Base-by-base conservation (phyloP, 805 yeast species). In the Teunomyces atbi region DNA sequence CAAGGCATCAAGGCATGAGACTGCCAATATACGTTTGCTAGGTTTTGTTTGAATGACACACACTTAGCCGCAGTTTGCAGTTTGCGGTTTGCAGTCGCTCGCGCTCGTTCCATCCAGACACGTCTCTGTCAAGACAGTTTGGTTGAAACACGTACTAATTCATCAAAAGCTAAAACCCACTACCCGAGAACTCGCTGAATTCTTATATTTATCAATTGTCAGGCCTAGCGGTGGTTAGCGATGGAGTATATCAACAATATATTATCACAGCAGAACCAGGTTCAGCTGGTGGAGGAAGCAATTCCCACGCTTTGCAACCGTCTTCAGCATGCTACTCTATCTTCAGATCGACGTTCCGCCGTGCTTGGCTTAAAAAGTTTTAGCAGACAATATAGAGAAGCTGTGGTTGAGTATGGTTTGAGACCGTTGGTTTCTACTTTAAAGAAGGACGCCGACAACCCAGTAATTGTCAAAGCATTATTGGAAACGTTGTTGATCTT, bases 311-410 rank as follows among this genome's bases (percentile, higher is more conserved):
- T 94, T 37, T 88, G 96, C 55, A 96, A 95, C 61, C 74, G 98
- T 35, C 77, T 92, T 45, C 80, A 83, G 37, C 89, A 94, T 66
- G 84, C 97, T 3, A 84, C 86, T 0, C 66, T 87, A 51, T 75
- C 94, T 2, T 82, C 86, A 23, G 99, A 94, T 66, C 75, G 97
- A 51, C 72, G 96, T 45, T 92, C 97, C 1, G 98, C 98, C 0
- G 87, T 92, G 3, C 73, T 92, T 30, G 92, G 96, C 0, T 71
- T 94, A 51, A 91, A 92, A 60, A 87, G 95, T 35, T 90, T 89
- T 62, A 82, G 95, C 49, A 76, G 97, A 46, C 89, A 89, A 56
- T 89, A 85, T 62, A 72, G 99, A 50, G 99, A 94, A 64, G 74
- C 84, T 2, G 97, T 94, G 1, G 89, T 91, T 39, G 95, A 96